A percentile compares a stretch with the other conserved stretches of the same genome.
phyloP scores from a whole-genome alignment of 2,329 filamentous ascomycete species.

The Fusarium robinianum region DNA sequence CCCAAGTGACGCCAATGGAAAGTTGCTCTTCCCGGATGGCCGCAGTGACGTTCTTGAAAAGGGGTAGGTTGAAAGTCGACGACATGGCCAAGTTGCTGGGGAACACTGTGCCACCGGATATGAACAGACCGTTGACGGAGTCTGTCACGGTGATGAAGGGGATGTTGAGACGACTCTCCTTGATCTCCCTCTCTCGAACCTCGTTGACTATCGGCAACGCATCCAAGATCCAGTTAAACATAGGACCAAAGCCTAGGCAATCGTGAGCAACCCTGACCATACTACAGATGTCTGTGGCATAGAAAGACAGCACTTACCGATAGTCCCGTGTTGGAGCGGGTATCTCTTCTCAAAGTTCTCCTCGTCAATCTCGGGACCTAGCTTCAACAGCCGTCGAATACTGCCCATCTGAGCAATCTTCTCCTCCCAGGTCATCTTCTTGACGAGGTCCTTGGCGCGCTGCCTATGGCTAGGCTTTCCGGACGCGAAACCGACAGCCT shows the following conservation, averaged over 20 bases:
- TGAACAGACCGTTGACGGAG: conserved; percentile 39
- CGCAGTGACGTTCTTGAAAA: conserved; percentile 35
- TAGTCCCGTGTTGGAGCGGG: conserved; percentile 23
- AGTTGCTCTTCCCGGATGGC: conserved; percentile 41
- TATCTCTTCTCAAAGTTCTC: conserved; percentile 25
- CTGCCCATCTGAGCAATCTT: conserved; percentile 29
- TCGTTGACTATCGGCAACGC: conserved; percentile 35
- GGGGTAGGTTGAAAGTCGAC: conserved; percentile 38
- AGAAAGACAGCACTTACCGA: conserved; percentile 11
- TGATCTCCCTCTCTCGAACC: conserved; percentile 25
- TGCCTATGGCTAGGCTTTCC: conserved; percentile 17
- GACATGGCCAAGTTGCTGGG: conserved; percentile 39
- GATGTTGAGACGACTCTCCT: conserved; percentile 20
- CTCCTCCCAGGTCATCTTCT: conserved; percentile 28
- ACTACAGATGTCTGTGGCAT: background rate
- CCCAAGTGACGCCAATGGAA: conserved; percentile 41
- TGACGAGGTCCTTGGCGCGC: conserved; percentile 17
- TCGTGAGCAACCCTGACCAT: background rate
- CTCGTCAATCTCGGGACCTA: conserved; percentile 15
- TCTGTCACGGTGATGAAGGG: conserved; percentile 26
- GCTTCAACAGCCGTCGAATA: conserved; percentile 21
- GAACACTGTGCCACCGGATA: conserved; percentile 40
- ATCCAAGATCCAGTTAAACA: conserved; percentile 38
- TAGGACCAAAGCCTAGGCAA: conserved; percentile 33
- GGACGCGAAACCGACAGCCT: conserved; percentile 4